These are phyloP conservation scores for Phalaenopsis hybrid DNA, from an alignment of 116 monocot genomes.

Conservation along the genomic window DNA sequence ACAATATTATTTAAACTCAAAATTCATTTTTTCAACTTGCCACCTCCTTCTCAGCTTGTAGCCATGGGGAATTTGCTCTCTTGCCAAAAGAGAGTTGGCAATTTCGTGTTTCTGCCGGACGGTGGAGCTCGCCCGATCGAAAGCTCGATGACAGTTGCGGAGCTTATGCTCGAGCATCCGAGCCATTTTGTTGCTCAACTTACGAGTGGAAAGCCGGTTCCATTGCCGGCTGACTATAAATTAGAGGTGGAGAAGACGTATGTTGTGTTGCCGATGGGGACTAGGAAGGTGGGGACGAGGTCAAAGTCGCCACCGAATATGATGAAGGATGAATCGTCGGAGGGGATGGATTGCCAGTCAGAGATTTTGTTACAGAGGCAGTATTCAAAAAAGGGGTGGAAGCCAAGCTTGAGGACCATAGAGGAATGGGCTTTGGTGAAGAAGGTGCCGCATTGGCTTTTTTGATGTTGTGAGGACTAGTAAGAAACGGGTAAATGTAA, in stretches of 20 bases:
- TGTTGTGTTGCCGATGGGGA: constrained; percentile 27
- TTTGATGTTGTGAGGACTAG: too few relatives aligned
- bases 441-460: constrained; percentile 40
- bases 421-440: constrained; percentile 20
- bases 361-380: constrained; percentile 21
- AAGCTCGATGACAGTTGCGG: constrained; percentile 26
- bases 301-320: not conserved
- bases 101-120: constrained; percentile 33
- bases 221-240: constrained; percentile 34
- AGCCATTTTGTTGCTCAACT: constrained; percentile 40
- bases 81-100: constrained; percentile 9
- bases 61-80: constrained; percentile 37
- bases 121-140: constrained; percentile 19
- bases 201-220: constrained; percentile 10
- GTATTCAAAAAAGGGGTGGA: constrained; percentile 43
- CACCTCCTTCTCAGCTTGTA: not conserved
- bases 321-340: constrained; percentile 2
- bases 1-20: not conserved
- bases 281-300: constrained; percentile 12
- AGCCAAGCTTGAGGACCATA: constrained; percentile 38
- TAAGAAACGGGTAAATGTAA: too few relatives aligned
- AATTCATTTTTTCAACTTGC: not conserved
- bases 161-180: constrained; percentile 64
- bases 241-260: constrained; percentile 28
- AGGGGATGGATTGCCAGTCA: constrained; percentile 10